A percentile compares a stretch with the other conserved stretches of the same genome.
Conservation (phyloP, 352 stramenopile species). For the Pythium apleroticum region DNA sequence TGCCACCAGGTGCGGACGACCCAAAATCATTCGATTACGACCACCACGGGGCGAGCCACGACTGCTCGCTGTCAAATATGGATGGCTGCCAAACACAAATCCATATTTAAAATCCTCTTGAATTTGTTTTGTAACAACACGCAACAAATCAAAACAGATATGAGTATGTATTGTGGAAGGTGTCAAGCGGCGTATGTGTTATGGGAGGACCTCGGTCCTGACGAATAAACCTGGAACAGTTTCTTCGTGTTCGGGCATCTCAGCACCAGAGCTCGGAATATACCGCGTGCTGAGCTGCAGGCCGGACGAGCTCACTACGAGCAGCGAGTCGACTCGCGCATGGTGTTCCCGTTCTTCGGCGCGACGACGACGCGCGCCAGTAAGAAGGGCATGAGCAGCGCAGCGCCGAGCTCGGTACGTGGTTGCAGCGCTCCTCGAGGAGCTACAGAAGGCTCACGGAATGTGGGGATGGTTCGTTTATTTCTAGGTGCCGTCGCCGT, state of each 20-base stretch:
- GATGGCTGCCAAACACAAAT: neutral
- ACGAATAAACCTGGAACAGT: neutral
- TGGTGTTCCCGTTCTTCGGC: slow-evolving; percentile 29
- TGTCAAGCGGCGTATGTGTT: neutral
- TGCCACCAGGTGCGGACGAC: neutral
- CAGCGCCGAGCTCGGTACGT: slow-evolving; percentile 9
- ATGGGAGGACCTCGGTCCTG: neutral
- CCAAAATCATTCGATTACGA: neutral
- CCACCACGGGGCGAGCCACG: no score
- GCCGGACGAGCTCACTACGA: slow-evolving; percentile 10
- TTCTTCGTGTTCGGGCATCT: slow-evolving; percentile 3
- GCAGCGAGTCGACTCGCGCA: slow-evolving; percentile 1
- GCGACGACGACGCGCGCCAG: slow-evolving; percentile 13
- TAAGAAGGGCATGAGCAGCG: slow-evolving; percentile 8
- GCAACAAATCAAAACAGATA: neutral
- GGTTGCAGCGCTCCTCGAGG: neutral
- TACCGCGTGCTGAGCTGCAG: neutral
- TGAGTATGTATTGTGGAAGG: neutral
- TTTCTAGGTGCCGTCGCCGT: slow-evolving; percentile 13
- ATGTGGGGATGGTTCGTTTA: neutral
- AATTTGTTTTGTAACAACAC: neutral
- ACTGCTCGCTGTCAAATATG: neutral
- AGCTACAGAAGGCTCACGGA: neutral
- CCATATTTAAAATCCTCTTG: neutral
- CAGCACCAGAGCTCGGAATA: slow-evolving; percentile 1